phyloP scores from a whole-genome alignment of 345 rosid genomes.

The Moricandia moricandioides region DNA sequence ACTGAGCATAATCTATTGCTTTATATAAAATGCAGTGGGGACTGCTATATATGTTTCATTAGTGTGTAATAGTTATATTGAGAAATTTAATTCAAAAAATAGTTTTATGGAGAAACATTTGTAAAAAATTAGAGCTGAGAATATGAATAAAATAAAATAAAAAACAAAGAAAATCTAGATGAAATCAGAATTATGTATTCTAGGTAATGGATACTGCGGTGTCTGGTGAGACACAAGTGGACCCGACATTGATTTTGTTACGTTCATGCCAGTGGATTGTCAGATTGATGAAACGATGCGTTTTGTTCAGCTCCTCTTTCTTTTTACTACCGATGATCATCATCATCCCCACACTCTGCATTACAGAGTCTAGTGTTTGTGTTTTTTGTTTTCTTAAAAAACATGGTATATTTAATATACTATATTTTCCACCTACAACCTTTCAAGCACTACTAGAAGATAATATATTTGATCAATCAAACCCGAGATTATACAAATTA shows the following conservation, averaged over 20 bases:
- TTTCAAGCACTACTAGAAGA: too few species aligned
- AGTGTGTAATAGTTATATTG: neutral
- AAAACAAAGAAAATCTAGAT: neutral
- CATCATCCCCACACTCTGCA: neutral
- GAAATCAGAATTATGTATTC: neutral
- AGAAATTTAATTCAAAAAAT: too few species aligned
- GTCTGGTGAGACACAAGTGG: constrained; percentile 12
- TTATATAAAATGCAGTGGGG: too few species aligned
- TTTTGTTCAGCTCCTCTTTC: constrained; percentile 5
- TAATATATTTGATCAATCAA: too few species aligned
- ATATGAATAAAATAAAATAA: neutral
- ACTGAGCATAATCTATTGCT: too few species aligned
- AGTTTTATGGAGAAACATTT: neutral
- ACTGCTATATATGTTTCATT: too few species aligned
- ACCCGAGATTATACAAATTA: too few species aligned
- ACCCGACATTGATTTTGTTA: constrained; percentile 22
- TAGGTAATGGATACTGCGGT: constrained; percentile 19
- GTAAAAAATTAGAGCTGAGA: neutral
- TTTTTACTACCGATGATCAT: constrained; percentile 7
- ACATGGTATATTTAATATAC: neutral
- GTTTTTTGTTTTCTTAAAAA: neutral
- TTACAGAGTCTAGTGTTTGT: constrained; percentile 9
- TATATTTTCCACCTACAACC: neutral
- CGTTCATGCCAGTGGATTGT: constrained; percentile 21
- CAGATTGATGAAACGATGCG: constrained; percentile 22